Base-by-base conservation (phyloP, 176 grass and related monocot species). In the Oryza coarctata region DNA sequence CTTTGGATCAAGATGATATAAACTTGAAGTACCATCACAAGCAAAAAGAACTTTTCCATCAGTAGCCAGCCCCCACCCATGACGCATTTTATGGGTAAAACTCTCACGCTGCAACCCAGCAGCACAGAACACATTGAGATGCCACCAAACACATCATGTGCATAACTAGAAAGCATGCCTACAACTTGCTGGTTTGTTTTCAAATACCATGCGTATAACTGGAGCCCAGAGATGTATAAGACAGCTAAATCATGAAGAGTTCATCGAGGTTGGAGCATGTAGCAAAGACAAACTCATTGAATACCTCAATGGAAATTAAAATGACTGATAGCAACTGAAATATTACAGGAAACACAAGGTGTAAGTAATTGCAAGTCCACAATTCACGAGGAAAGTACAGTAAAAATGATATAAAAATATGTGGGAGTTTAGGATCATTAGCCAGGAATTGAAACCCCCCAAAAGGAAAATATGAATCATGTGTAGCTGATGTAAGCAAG, bases 1-100 rank as follows among this genome's bases (percentile, higher is more conserved):
- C 61, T 45, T 31, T 55, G 94, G 81, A 91, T 98, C 86, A 63
- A 98, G 63, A 30, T 91, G 82, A 82, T 94, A 98, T 27, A 98
- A 85, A 26, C 29, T 93, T 62, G 92, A 98, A 76, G 83, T 94
- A 33, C 95, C 95, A 87, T 98, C 95, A 73, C 84, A 94, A n/a
- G 90, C 95, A 90, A 91, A 98, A 84, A 98, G 78, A 68, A 98
- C 60, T 75, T 94, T 92, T 71, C 92, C 95, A 93, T 98, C 90
- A 36, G 95, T 98, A 2, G 92, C 86, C 63, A 98, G 17, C 41
- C 95, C 95, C 95, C 95, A 98, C 29, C 95, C 95, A 76, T 98
- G 90, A 76, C 32, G 60, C 95, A 98, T 98, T 75, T 89, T 85
- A 88, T 98, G 95, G 81, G 71, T 91, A 86, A 98, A 98, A 63